Base-by-base conservation (phyloP, 345 rosid genomes). In the Populus tremula region DNA sequence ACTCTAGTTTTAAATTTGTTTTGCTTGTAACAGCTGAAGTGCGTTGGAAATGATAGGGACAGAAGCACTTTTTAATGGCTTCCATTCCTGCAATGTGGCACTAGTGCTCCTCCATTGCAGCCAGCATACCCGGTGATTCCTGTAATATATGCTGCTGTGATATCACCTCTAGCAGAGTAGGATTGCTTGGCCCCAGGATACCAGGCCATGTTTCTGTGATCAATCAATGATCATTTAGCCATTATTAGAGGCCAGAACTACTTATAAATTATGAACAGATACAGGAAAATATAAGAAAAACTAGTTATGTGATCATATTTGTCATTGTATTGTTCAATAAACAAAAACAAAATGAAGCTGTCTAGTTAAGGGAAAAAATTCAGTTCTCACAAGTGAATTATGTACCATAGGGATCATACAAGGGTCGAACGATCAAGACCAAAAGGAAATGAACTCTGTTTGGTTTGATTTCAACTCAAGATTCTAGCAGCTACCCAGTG, bases 401-500 rank as follows among this genome's bases (percentile, higher is more conserved):
- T 54, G 23, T 66, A 66, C 71, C 49, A 67, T 33, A 72, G 49
- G 67, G 67, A 66, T 67, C 61, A 39, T 39, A 21, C 10, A 67
- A 35, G 10, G 67, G 8, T 27, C 43, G 13, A 31, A 8, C 0
- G 39, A 38, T 12, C 23, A 31, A 29, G 53, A 16, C 20, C 23
- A 50, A 63, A 17, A 38, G 18, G 50, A 65, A 45, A 39, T 56
- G 80, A 63, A 45, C 47, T 71, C 63, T 4, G 20, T 68, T 56
- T 21, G 62, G 31, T 66, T 66, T 54, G 45, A 62, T 49, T 35
- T 73, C 73, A 81, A 76, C 80, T 76, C 76, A 78, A 73, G 53
- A 39, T 36, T 79, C 85, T 85, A 84, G 75, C 77, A 71, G 76
- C 70, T 71, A 54, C 43, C 29, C n/a, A 70, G 0, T 33, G 10